Base-by-base conservation (phyloP, 1,284 basidiomycete genomes). In the Mycena sp. region DNA sequence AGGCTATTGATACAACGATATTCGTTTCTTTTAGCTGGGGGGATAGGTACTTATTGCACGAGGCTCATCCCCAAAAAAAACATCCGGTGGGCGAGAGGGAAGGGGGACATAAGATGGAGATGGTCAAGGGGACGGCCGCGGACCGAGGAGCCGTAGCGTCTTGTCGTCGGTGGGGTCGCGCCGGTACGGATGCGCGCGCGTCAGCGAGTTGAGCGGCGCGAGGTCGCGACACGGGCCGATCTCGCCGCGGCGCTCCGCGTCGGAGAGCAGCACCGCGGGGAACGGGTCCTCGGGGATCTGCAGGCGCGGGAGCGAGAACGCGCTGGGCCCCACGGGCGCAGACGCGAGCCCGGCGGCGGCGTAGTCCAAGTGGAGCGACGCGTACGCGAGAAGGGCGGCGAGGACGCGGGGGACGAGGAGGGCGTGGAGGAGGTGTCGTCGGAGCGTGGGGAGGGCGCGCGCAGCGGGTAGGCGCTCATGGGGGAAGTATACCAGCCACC, bases 161-260 rank as follows among this genome's bases (percentile, higher is more conserved):
- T 81, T 81, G 69, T 91, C 90, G 72, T 91, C 89, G 25, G 81
- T 72, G n/a, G 85, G 85, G 64, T 88, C 81, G 61, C 89, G 81
- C 48, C 83, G 78, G 67, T 89, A 90, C 5, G 85, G 82, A 69
- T 86, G 85, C 30, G 72, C 76, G 14, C 87, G 81, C 51, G 80
- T 81, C 58, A 89, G 77, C 14, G 83, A 76, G 56, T 81, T 77
- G 49, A 91, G 78, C 11, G 89, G 87, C 3, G 85, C 86, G 21
- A 91, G 79, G 60, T 78, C 78, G 26, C 79, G 77, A 21, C 77
- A 69, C 19, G 74, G 74, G 26, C 77, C 77, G 40, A 72, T 69
- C 41, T 70, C 71, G 32, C 61, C 65, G 60, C 67, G 64, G 65
- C 76, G 61, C 40, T 68, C 61, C 21, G 46, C 5, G 35, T 49